Evolutionary conservation across 345 rosid genomes (phyloP), one percentile per base, ranked within the genome.

Genomic region (Aethionema arabicum): DNA sequence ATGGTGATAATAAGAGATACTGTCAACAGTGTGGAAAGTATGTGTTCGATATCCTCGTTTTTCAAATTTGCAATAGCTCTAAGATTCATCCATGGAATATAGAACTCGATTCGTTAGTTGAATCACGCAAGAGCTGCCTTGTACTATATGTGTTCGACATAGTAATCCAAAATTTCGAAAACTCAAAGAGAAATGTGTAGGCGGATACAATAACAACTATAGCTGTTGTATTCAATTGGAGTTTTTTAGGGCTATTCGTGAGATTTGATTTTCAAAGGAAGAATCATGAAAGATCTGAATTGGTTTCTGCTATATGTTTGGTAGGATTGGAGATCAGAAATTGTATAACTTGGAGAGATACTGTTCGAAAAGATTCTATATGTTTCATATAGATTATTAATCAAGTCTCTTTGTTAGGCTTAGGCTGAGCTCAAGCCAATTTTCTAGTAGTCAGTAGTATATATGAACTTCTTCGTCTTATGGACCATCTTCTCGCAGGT

Each of bases 21-120:
- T 93, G 99, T 58, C 99, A 93, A 69, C 99, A 93, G 92, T 93
- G 99, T 72, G 97, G 96, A 80, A 93, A 93, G 99, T 93, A 72
- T 57, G 77, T 38, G 38, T 4, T 21, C 9, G 4, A 21, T 40
- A 54, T 33, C 12, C 16, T 4, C 0, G 6, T 11, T 6, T 36
- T 59, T 21, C 6, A 6, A 8, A 44, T 52, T 61, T 52, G 49
- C 29, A 6, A 35, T 11, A 21, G 69, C 59, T 50, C 50, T 56
- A 29, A 47, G 38, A 32, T 51, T 60, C 14, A 13, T 33, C 1
- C 38, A 4, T 4, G 32, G 15, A 35, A 31, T 35, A 29, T 36
- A 31, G 8, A 51, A 60, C 4, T 44, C 48, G 55, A 44, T 52
- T 60, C 53, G 43, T 14, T 53, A 30, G 49, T 15, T 51, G 47